Conservation (phyloP, 768 basidiomycete species). For the Tricholoma matsutake region DNA sequence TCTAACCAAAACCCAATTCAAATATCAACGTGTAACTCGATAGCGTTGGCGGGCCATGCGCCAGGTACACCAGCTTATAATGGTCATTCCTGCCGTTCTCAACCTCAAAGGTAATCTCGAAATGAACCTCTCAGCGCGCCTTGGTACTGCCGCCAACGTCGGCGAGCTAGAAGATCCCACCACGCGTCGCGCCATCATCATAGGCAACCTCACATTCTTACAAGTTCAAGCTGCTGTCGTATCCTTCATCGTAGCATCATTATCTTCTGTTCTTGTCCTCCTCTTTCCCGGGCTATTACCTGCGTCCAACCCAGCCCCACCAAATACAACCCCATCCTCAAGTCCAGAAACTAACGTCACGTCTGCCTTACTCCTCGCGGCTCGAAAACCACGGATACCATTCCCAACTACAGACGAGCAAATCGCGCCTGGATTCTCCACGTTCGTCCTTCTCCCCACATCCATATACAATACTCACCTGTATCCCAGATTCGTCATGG, state of each 20-base stretch:
- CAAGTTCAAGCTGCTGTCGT: constrained; percentile 94
- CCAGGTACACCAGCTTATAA: constrained; percentile 90
- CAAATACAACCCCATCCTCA: constrained; percentile 1
- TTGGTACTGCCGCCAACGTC: constrained; percentile 94
- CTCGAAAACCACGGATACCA: neutral
- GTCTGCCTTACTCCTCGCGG: neutral
- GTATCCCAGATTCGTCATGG: constrained; percentile 62
- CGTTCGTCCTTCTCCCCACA: neutral
- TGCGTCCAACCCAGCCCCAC: constrained; percentile 28
- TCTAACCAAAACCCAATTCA: neutral
- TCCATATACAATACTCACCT: neutral
- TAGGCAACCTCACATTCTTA: constrained; percentile 81
- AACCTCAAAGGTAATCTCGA: constrained; percentile 99
- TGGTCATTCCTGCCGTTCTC: constrained; percentile 91
- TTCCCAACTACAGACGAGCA: neutral
- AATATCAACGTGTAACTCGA: too few species aligned
- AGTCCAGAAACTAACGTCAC: constrained; percentile 1
- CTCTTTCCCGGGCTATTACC: constrained; percentile 62
- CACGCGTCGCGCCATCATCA: constrained; percentile 60
- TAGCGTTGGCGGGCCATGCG: constrained; percentile 89
- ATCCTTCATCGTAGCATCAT: constrained; percentile 78
- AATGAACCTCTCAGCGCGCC: constrained; percentile 95
- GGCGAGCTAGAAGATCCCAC: constrained; percentile 80
- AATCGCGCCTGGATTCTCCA: neutral
- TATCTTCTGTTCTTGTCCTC: constrained; percentile 50